Percentiles rank a stretch among this genome's conserved stretches.
Conservation (phyloP, 371 early-diverging fungal species). For the Apophysomyces variabilis region DNA sequence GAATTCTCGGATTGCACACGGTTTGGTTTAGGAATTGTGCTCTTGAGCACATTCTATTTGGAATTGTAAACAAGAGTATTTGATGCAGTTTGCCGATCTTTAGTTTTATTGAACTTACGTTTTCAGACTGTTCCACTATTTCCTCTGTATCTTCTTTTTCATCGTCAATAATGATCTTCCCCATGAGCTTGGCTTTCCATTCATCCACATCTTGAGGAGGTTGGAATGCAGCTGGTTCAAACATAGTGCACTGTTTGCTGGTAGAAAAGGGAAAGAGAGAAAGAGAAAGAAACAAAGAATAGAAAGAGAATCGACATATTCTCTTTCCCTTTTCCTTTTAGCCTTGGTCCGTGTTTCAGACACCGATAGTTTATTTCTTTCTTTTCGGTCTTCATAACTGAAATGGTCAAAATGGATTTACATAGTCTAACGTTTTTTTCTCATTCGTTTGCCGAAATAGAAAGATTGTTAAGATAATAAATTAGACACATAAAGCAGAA, state of each 20-base stretch:
- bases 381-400: too few relatives aligned
- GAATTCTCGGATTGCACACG: conserved; percentile 9
- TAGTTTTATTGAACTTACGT: not conserved
- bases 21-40: conserved; percentile 8
- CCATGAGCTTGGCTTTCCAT: conserved; percentile 21
- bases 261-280: not conserved
- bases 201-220: conserved; percentile 14
- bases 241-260: not conserved
- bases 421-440: too few relatives aligned
- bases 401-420: too few relatives aligned
- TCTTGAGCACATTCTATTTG: not conserved
- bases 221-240: not conserved
- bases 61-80: too few relatives aligned
- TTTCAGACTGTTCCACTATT: not conserved
- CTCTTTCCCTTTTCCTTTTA: too few relatives aligned
- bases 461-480: too few relatives aligned
- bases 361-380: too few relatives aligned
- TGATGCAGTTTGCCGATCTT: too few relatives aligned
- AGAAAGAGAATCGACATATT: not conserved
- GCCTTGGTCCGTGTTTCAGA: too few relatives aligned
- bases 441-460: too few relatives aligned
- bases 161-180: conserved; percentile 19
- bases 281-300: not conserved
- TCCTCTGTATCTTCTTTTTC: not conserved
- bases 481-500: too few relatives aligned